Percentiles rank a stretch among this genome's conserved stretches.
Conservation (phyloP, 768 basidiomycete genomes). For the Auricularia sp. region DNA sequence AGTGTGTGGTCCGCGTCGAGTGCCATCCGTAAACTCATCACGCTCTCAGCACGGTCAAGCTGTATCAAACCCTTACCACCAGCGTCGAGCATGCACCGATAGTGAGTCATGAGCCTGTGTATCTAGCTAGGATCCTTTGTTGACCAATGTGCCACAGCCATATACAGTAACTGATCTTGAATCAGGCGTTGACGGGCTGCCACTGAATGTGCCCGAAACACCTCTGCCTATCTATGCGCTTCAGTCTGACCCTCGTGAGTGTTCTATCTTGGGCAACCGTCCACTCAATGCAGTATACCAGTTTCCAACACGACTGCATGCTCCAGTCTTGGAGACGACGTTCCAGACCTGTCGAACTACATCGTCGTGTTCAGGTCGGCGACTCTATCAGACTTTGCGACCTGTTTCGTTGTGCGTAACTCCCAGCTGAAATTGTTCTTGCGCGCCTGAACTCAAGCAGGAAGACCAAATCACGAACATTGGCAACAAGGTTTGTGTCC, state of each 20-base stretch:
- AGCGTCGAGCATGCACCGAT: too few species aligned
- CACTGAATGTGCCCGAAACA: not conserved
- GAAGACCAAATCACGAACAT: not conserved
- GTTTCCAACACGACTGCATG: not conserved
- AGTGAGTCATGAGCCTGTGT: not conserved
- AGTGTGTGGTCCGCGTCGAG: constrained; percentile 17
- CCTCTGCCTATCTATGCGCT: not conserved
- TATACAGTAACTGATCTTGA: not conserved
- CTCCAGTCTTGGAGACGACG: too few species aligned
- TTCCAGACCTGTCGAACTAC: too few species aligned
- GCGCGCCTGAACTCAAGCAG: not conserved
- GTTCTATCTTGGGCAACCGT: too few species aligned
- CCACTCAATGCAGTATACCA: not conserved
- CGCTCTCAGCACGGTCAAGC: too few species aligned
- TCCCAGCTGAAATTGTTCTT: not conserved
- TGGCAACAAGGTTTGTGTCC: not conserved
- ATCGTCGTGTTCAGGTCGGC: too few species aligned
- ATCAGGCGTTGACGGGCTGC: not conserved
- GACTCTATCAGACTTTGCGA: too few species aligned
- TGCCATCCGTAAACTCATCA: constrained; percentile 12
- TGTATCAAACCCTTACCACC: too few species aligned
- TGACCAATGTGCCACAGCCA: not conserved
- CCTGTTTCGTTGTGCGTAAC: not conserved
- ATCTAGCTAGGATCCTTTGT: too few species aligned
- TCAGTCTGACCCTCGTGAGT: not conserved